Conservation (phyloP, 2,329 filamentous ascomycete genomes). For the Nemania serpens region DNA sequence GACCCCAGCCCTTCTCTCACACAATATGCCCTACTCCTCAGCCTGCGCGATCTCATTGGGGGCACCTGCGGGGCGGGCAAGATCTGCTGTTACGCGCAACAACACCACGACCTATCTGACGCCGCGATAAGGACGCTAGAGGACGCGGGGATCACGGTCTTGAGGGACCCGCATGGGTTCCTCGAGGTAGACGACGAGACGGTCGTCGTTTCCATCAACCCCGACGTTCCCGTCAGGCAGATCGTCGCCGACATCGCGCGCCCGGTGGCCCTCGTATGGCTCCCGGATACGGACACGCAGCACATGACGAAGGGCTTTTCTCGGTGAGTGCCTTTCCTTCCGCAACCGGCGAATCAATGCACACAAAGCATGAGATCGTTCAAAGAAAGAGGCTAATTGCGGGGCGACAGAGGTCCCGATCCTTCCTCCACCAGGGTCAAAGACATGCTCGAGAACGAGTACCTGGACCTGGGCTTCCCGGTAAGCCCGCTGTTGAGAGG, state of each 20-base stretch:
- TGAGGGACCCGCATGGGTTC: conserved; percentile 42
- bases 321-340: no score
- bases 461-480: conserved; percentile 5
- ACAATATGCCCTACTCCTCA: background rate
- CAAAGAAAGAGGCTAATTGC: background rate
- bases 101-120: background rate
- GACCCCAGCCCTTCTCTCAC: background rate
- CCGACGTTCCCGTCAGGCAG: conserved; percentile 40
- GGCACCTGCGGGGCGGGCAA: background rate
- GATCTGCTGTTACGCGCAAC: background rate
- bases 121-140: conserved; percentile 23
- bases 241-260: conserved; percentile 42
- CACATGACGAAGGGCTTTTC: no score
- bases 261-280: conserved; percentile 41
- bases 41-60: background rate
- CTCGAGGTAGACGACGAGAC: conserved; percentile 39
- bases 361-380: background rate
- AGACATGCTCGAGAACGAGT: conserved; percentile 25
- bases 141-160: conserved; percentile 33
- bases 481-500: background rate
- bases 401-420: conserved; percentile 12
- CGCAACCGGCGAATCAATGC: no score
- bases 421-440: conserved; percentile 19
- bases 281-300: background rate
- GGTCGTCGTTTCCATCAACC: conserved; percentile 37